Conservation (phyloP, 345 rosid genomes). For the Citrus mangshanensis region DNA sequence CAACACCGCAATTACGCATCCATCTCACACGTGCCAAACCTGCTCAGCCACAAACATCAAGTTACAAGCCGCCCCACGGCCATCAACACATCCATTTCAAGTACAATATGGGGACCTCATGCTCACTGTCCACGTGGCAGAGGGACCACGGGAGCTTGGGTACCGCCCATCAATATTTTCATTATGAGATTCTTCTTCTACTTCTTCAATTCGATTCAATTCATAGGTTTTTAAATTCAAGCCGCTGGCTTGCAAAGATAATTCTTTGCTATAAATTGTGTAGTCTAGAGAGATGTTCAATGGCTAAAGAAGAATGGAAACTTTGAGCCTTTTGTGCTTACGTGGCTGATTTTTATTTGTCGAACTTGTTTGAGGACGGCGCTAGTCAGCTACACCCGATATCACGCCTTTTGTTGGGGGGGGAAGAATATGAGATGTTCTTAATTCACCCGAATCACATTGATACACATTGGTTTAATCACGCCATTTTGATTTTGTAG, state of each 20-base stretch:
- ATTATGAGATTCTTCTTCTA: no score
- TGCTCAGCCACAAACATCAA: conserved; percentile 15
- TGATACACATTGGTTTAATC: conserved; percentile 26
- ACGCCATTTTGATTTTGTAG: conserved; percentile 17
- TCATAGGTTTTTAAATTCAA: no score
- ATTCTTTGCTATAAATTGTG: not conserved
- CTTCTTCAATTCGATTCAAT: no score
- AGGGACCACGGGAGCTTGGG: no score
- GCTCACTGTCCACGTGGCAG: no score
- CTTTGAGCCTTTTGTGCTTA: not conserved
- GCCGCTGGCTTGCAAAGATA: not conserved
- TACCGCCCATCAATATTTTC: no score
- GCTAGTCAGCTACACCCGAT: not conserved
- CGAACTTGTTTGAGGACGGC: not conserved
- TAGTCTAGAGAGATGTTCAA: not conserved
- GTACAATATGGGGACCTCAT: not conserved
- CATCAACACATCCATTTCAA: not conserved
- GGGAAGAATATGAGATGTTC: not conserved
- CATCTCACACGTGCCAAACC: conserved; percentile 38
- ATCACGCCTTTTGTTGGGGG: not conserved
- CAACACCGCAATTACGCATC: conserved; percentile 41
- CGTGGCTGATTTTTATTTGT: not conserved
- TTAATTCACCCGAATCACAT: not conserved
- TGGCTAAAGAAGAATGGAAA: not conserved
- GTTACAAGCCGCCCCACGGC: conserved; percentile 30